Evolutionary conservation across 2,329 filamentous ascomycete genomes (phyloP).

Genomic region (Shiraia bambusicola): DNA sequence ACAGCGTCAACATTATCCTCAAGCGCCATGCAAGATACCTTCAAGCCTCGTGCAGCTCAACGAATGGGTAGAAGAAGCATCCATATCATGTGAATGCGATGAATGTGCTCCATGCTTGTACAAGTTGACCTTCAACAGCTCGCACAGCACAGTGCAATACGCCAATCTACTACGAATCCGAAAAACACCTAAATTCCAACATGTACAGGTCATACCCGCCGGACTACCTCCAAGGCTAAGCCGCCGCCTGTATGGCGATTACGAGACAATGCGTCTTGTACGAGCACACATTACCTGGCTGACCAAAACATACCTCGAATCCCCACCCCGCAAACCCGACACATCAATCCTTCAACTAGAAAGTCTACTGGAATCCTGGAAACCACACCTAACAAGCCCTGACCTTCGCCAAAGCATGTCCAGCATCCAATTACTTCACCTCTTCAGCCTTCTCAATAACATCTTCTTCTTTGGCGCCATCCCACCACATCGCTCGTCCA

Average conservation of each 20-base stretch:
- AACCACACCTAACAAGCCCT: conserved; percentile 5
- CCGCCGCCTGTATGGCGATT: conserved; percentile 13
- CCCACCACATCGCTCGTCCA: conserved; percentile 4
- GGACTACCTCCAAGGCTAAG: conserved; percentile 3
- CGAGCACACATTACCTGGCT: conserved; percentile 18
- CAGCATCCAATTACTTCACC: conserved; percentile 5
- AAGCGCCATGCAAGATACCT: not conserved
- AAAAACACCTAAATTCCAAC: not conserved
- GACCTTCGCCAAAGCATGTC: conserved; percentile 13
- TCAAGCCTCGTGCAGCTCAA: conserved; percentile 6
- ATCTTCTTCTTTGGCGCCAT: conserved; percentile 15
- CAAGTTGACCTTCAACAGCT: conserved; percentile 6
- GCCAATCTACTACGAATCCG: not conserved
- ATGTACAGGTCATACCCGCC: not conserved
- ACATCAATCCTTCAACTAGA: conserved; percentile 7
- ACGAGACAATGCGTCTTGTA: conserved; percentile 19
- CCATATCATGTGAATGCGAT: conserved; percentile 13
- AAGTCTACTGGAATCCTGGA: conserved; percentile 10
- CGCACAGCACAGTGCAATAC: conserved; percentile 12
- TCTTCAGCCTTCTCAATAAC: conserved; percentile 12
- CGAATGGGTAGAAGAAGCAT: conserved; percentile 4
- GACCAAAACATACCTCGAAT: conserved; percentile 12
- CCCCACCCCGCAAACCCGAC: not conserved
- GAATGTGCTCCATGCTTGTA: conserved; percentile 16
- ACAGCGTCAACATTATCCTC: not conserved